Evolutionary conservation across 1,139 yeast genomes (phyloP), one percentile per base, ranked within the genome.

Genomic region (Zygosaccharomyces sapae): DNA sequence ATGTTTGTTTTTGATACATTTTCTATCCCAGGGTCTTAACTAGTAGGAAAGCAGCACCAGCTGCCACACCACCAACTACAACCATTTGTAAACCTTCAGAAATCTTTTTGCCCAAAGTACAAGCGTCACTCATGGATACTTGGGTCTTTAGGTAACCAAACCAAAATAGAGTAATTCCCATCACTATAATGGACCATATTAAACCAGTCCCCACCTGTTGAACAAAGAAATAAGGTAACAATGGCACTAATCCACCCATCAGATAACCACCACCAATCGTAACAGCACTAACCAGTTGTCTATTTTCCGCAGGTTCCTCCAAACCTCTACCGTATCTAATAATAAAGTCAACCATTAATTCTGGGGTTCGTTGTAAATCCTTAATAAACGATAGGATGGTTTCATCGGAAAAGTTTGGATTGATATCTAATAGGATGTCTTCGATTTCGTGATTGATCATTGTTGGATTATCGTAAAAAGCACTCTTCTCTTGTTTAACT

Each of bases 21-120:
- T 12, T 18, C 40, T 27, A 53, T 57, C 41, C 49, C 54, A 33
- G 57, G 50, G 38, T 47, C 63, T 82, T 84, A 39, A 92, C 97
- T 64, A 90, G 77, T 40, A 81, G 81, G 96, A 96, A 92, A 18
- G 98, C 97, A 22, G 95, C 87, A 5, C 96, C 95, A 4, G 98
- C 98, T 22, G 98, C 98, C 30, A 86, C 71, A 13, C 97, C 95
- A 38, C 98, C 98, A 44, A 88, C 90, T 18, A 85, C 70, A 48
- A 89, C 83, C 97, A 92, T 92, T 69, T 89, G 95, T 37, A 85
- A 48, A 44, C 97, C 97, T 66, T 89, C 96, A 41, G 72, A 69
- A 4, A 85, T 70, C 61, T 87, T 86, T 59, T 80, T 81, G 51
- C 65, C 61, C 7, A 67, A 67, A 12, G 87, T 76, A 59, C 88